These are phyloP conservation scores for Monilinia laxa DNA, from an alignment of 2,329 filamentous ascomycete species.

Conservation along the genomic window DNA sequence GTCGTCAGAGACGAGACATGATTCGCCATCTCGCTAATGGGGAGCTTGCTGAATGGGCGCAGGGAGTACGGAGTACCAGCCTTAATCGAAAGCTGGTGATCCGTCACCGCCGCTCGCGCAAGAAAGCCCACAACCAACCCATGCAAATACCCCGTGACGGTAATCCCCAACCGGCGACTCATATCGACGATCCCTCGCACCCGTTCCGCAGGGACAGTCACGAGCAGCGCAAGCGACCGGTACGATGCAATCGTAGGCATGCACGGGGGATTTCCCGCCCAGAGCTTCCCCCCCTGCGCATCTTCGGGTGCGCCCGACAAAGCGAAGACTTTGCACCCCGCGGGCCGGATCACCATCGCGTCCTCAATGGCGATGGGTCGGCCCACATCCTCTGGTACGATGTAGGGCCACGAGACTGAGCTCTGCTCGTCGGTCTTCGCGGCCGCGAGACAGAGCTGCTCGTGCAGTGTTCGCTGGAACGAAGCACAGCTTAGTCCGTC, in stretches of 20 bases:
- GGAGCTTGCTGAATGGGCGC: slow-evolving; percentile 26
- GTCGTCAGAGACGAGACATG: slow-evolving; percentile 28
- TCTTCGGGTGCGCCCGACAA: background rate
- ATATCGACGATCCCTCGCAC: slow-evolving; percentile 16
- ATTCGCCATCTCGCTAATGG: slow-evolving; percentile 31
- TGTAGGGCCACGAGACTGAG: slow-evolving; percentile 24
- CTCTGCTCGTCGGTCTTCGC: background rate
- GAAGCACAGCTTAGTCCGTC: slow-evolving; percentile 29
- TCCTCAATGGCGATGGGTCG: slow-evolving; percentile 25
- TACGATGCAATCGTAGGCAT: slow-evolving; percentile 6
- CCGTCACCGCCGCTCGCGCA: slow-evolving; percentile 18
- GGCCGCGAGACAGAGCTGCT: slow-evolving; percentile 22
- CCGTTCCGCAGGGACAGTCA: slow-evolving; percentile 17
- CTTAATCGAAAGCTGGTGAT: slow-evolving; percentile 16
- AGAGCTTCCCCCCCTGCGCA: background rate
- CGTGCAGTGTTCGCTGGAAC: slow-evolving; percentile 30
- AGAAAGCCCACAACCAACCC: slow-evolving; percentile 29
- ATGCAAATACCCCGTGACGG: slow-evolving; percentile 33
- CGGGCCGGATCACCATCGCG: slow-evolving; percentile 4
- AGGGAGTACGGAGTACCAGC: slow-evolving; percentile 31
- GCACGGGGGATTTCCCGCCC: slow-evolving; percentile 17
- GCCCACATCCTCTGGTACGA: slow-evolving; percentile 12
- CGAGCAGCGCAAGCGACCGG: slow-evolving; percentile 11
- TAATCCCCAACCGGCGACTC: slow-evolving; percentile 25
- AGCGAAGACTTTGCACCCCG: background rate